These are phyloP conservation scores for Parasitella parasitica DNA, from an alignment of 371 early-diverging fungal genomes.

Conservation along the genomic window DNA sequence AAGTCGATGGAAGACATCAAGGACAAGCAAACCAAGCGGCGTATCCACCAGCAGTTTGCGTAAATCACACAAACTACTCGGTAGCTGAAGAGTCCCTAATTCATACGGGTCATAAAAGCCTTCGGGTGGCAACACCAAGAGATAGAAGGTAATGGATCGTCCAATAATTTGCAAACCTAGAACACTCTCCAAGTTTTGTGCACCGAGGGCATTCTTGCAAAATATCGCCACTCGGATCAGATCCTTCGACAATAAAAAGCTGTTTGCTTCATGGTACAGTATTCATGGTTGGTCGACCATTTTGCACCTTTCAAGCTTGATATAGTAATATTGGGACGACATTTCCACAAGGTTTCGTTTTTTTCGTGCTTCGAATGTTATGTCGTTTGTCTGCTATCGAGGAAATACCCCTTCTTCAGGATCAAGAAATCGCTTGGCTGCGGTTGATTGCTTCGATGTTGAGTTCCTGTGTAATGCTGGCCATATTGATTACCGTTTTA, in stretches of 20 bases:
- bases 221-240: constrained; percentile 22
- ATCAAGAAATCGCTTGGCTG: constrained; percentile 1
- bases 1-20: constrained; percentile 21
- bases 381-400: constrained; percentile 16
- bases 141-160: constrained; percentile 6
- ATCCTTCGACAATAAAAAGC: constrained; percentile 19
- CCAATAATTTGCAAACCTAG: constrained; percentile 18
- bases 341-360: constrained; percentile 8
- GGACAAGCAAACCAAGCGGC: constrained; percentile 14
- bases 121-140: constrained; percentile 11
- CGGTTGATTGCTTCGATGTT: constrained; percentile 13
- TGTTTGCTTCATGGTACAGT: constrained; percentile 14
- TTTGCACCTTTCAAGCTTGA: constrained; percentile 4
- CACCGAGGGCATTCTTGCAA: constrained; percentile 22
- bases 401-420: constrained; percentile 1
- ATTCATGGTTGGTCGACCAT: constrained; percentile 20
- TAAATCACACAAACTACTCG: constrained; percentile 20
- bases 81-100: constrained; percentile 10
- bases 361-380: constrained; percentile 4
- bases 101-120: constrained; percentile 23
- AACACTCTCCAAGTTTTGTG: constrained; percentile 1
- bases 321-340: constrained; percentile 11
- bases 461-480: constrained; percentile 10
- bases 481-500: constrained; percentile 2
- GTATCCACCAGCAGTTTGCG: constrained; percentile 19